Evolutionary conservation across 192 early-diverging fungal species (phyloP).

Genomic region (Rhizophagus sp.): DNA sequence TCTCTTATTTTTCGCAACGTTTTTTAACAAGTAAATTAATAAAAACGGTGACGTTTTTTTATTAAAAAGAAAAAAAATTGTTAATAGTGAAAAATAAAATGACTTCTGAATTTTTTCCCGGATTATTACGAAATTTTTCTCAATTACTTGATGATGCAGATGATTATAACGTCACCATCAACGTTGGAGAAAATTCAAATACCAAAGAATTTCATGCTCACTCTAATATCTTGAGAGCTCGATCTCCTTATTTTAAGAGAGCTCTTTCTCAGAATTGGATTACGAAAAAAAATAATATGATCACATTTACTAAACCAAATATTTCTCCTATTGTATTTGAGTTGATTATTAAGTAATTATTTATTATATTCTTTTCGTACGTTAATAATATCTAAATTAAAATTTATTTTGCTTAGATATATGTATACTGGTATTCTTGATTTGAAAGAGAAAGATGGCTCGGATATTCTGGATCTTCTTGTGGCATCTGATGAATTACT

Average conservation of each 20-base stretch:
- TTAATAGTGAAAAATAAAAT: not conserved
- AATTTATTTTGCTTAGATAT: not conserved
- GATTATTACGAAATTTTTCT: slow-evolving; percentile 2
- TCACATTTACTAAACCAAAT: slow-evolving; percentile 21
- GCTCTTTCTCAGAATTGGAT: not conserved
- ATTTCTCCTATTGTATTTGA: slow-evolving; percentile 20
- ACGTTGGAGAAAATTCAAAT: not conserved
- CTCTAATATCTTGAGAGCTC: slow-evolving; percentile 7
- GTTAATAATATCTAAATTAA: too few species aligned
- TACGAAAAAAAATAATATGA: not conserved
- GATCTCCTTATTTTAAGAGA: slow-evolving; percentile 12
- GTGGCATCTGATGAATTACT: slow-evolving; percentile 21
- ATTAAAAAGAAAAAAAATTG: too few species aligned
- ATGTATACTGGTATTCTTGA: slow-evolving; percentile 20
- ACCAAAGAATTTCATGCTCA: slow-evolving; percentile 11
- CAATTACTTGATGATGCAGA: slow-evolving; percentile 13
- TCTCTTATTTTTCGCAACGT: too few species aligned
- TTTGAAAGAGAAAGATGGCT: not conserved
- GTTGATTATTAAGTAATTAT: slow-evolving; percentile 13
- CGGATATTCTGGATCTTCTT: slow-evolving; percentile 17
- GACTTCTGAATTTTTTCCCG: not conserved
- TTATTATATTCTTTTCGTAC: not conserved
- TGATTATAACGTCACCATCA: slow-evolving; percentile 18
- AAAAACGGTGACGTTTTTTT: too few species aligned
- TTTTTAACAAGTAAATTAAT: too few species aligned